Percentiles rank a stretch among this genome's conserved stretches.
These are phyloP conservation scores for Plenodomus tracheiphilus DNA, from an alignment of 2,329 filamentous ascomycete species.

Conservation along the genomic window DNA sequence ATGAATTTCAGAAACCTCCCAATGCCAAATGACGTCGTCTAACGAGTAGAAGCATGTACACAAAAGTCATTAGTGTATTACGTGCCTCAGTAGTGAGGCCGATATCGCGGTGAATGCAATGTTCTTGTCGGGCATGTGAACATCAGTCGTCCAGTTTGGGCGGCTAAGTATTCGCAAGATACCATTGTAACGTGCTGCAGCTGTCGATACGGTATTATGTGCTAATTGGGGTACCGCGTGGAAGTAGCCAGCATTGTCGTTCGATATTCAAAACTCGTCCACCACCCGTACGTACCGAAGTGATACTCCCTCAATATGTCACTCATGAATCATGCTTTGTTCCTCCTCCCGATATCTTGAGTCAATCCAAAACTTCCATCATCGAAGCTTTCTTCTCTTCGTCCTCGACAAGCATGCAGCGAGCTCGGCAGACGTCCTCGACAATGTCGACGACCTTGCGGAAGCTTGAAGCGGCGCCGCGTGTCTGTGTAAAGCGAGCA, in stretches of 20 bases:
- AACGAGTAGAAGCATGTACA: neutral
- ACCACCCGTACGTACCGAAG: neutral
- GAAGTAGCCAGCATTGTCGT: conserved; percentile 6
- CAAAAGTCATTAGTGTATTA: neutral
- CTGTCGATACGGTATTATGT: conserved; percentile 1
- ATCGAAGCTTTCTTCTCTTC: conserved; percentile 49
- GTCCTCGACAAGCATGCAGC: conserved; percentile 68
- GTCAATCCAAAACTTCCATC: conserved; percentile 45
- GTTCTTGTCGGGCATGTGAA: neutral
- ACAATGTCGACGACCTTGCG: conserved; percentile 79
- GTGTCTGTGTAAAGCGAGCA: conserved; percentile 84
- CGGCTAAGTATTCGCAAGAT: neutral
- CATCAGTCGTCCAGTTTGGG: too few species aligned
- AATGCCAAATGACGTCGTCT: neutral
- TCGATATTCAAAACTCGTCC: conserved; percentile 2
- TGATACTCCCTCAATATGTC: neutral
- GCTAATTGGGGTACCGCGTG: conserved; percentile 2
- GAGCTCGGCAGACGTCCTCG: conserved; percentile 66
- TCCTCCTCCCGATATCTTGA: neutral
- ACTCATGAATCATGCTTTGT: neutral
- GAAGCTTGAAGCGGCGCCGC: conserved; percentile 89
- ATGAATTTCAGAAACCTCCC: neutral
- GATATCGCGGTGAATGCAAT: neutral
- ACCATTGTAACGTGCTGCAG: neutral
- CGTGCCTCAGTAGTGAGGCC: neutral